Evolutionary conservation across 331 rosid genomes (phyloP), one percentile per base, ranked within the genome.

Genomic region (Stylosanthes scabra): DNA sequence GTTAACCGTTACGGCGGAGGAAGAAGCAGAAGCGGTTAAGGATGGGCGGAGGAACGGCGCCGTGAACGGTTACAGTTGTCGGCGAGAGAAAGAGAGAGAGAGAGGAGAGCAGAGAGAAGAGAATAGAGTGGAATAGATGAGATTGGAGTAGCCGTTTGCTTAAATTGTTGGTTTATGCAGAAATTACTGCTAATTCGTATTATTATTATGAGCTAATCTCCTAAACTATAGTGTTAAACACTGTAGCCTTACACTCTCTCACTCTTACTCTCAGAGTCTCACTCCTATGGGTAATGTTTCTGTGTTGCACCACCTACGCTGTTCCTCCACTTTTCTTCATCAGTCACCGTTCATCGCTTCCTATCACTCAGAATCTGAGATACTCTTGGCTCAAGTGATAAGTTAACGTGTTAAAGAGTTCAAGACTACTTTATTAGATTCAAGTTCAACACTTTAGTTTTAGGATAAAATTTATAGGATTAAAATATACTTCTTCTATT

Each of bases 41-140:
- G 83, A 80, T 67, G 80, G 66, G 71, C 58, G 59, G 66, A 34
- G 66, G 13, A 78, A 72, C 64, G 78, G 66, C n/a, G 42, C 52
- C 37, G 79, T 9, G 59, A 67, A 44, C 47, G 16, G 83, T 74
- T 74, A 44, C 72, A 72, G 28, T 2, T 74, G 83, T 67, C 80
- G 83, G 80, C 64, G 46, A 72, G 71, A 44, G 66, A 56, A 5
- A 11, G 49, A 11, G 16, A 8, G 49, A 11, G 27, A 45, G 8
- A 40, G 11, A 10, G 40, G 4, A 14, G 6, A n/a, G 15, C 6
- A n/a, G 34, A n/a, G 15, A 46, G 15, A 11, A 14, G 6, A 20
- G 42, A 8, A 20, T 55, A 13, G 40, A 41, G 41, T 5, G 1
- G 58, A 52, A 2, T 6, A 52, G 27, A 12, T 3, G 51, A 49